Evolutionary conservation across 1,284 basidiomycete genomes (phyloP).

Genomic region (Chiua sp.): DNA sequence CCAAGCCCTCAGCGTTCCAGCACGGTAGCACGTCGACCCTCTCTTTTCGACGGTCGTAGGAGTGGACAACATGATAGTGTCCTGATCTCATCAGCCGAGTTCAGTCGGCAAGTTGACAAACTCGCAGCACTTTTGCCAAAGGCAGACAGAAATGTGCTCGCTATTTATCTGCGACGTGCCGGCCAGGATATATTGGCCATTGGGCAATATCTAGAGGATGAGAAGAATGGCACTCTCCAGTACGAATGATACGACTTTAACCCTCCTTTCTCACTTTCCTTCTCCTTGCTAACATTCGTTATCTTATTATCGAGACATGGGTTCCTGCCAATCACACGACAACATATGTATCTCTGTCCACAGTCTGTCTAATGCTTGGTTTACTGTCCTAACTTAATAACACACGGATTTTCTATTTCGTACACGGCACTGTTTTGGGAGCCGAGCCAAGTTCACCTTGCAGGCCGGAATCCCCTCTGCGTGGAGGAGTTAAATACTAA

Average conservation of each 20-base stretch:
- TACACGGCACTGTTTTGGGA: background rate
- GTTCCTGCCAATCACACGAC: constrained; percentile 7
- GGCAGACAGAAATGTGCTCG: constrained; percentile 71
- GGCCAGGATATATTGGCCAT: constrained; percentile 86
- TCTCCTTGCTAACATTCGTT: constrained; percentile 3
- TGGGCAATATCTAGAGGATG: constrained; percentile 87
- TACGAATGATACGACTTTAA: constrained; percentile 38
- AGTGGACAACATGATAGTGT: constrained; percentile 10
- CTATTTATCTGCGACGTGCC: constrained; percentile 72
- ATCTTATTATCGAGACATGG: constrained; percentile 4
- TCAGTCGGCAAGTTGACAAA: constrained; percentile 70
- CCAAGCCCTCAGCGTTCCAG: constrained; percentile 45
- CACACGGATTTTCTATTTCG: constrained; percentile 5
- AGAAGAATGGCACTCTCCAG: constrained; percentile 73
- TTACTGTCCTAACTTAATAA: constrained; percentile 29
- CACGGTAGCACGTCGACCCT: constrained; percentile 54
- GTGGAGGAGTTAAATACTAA: constrained; percentile 33
- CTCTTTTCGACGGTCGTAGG: constrained; percentile 45
- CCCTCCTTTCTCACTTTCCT: too few relatives aligned
- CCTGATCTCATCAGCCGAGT: constrained; percentile 44
- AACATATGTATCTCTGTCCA: constrained; percentile 25
- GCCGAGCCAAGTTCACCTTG: constrained; percentile 24
- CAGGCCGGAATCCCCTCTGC: constrained; percentile 35
- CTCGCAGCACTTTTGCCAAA: constrained; percentile 79
- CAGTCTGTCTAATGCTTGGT: constrained; percentile 14